Evolutionary conservation across 140 eudicot genomes (phyloP), one percentile per base, ranked within the genome.

Genomic region (Ambrosia hybrid): DNA sequence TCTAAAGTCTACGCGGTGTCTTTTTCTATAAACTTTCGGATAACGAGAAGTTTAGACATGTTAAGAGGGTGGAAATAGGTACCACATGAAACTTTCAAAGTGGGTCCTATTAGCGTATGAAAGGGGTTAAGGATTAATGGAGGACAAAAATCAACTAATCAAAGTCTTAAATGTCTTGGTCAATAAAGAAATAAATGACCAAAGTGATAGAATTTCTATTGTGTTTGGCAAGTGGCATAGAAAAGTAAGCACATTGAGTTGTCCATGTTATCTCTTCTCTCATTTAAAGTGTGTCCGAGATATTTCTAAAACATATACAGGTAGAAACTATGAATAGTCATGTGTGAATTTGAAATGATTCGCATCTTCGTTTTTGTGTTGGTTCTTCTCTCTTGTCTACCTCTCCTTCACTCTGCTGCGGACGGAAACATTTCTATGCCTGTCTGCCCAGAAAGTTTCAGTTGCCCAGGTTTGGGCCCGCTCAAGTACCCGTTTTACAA

Each of bases 111-210:
- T 63, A 38, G 57, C 72, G 72, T 74, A 15, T 51, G 30, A 51
- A 63, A 73, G 51, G 74, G 80, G 80, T 48, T 58, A 36, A 76
- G 48, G 38, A 58, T 68, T 17, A 57, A 57, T 67, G 61, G 74
- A 57, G 51, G 68, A 66, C 11, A 55, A 66, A 21, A 21, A 21
- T 21, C 26, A 21, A 21, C 26, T 21, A 21, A 21, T 21, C 26
- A 21, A 21, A 21, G 26, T 21, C 26, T 21, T 21, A 21, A 21
- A 21, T 21, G 26, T 21, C 26, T 21, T 21, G 26, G 26, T 21
- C 26, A 21, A 21, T 21, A 21, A 21, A 21, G 26, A 21, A 21
- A 21, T 21, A 21, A 21, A 21, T 21, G 26, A 21, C 26, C 26
- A 21, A 21, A 21, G 26, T 21, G 26, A 21, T 21, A 21, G 26